Conservation (phyloP, 208 protist species). For the Acanthamoeba sp. region DNA sequence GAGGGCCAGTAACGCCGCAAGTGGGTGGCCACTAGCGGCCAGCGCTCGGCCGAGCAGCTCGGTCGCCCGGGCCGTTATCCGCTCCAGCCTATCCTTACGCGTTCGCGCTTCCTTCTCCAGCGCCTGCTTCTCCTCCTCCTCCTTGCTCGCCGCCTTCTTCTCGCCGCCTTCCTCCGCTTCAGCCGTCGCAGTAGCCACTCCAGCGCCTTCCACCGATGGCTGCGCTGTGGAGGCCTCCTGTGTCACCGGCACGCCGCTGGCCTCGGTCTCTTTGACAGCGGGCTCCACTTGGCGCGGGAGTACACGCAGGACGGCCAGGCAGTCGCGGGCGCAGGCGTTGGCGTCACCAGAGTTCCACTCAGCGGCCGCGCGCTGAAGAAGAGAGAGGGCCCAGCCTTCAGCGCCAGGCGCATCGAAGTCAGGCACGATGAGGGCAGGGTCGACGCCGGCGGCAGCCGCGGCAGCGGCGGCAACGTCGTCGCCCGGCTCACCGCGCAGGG, state of each 20-base stretch:
- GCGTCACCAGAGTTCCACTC: not conserved
- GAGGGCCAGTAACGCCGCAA: not conserved
- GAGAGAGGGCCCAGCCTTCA: not conserved
- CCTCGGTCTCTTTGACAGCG: not conserved
- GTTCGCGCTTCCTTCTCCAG: not conserved
- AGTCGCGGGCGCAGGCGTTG: constrained; percentile 7
- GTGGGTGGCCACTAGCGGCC: not conserved
- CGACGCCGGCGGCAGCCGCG: not conserved
- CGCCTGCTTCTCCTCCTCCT: not conserved
- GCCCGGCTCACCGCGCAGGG: constrained; percentile 4
- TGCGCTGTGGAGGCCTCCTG: not conserved
- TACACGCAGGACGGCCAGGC: constrained; percentile 2
- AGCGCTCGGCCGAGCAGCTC: not conserved
- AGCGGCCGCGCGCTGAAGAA: not conserved
- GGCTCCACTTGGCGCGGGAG: not conserved
- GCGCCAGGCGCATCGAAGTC: not conserved
- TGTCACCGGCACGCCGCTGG: not conserved
- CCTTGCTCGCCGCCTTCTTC: not conserved
- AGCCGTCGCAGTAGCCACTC: not conserved
- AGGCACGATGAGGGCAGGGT: not conserved
- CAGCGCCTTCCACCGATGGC: not conserved
- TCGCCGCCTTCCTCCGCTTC: not conserved
- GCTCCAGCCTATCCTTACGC: not conserved
- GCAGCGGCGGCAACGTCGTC: not conserved
- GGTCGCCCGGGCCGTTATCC: not conserved